A percentile compares a stretch with the other conserved stretches of the same genome.
Evolutionary conservation across 192 early-diverging fungal genomes (phyloP).

Genomic region (Bifiguratus adelaidae): DNA sequence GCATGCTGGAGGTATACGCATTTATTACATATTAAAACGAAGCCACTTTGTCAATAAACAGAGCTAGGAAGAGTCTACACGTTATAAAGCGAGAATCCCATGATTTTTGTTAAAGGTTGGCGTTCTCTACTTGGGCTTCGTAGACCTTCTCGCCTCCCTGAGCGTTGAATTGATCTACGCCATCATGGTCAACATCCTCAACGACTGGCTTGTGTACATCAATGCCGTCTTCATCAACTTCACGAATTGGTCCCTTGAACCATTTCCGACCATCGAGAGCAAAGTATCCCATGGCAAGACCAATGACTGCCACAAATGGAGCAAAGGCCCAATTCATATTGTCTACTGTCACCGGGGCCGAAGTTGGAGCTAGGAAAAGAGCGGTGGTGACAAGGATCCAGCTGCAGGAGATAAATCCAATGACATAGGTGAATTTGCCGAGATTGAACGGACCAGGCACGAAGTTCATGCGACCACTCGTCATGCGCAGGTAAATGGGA

Average conservation of each 20-base stretch:
- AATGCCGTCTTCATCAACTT: conserved; percentile 6
- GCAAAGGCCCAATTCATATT: conserved; percentile 38
- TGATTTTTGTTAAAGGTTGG: too few relatives aligned
- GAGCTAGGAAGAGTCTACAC: too few relatives aligned
- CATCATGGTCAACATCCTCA: conserved; percentile 12
- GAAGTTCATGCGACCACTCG: conserved; percentile 27
- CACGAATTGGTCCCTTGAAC: conserved; percentile 26
- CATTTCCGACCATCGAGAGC: conserved; percentile 35
- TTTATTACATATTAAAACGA: too few relatives aligned
- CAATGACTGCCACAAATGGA: conserved; percentile 32
- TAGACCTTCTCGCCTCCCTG: too few relatives aligned
- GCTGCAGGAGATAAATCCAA: conserved; percentile 19
- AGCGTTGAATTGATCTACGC: too few relatives aligned
- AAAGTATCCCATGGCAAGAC: conserved; percentile 25
- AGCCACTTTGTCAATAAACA: too few relatives aligned
- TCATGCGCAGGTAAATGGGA: conserved; percentile 34
- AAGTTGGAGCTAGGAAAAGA: conserved; percentile 25
- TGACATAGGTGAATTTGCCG: conserved; percentile 22
- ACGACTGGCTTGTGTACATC: conserved; percentile 11
- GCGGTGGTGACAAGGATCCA: conserved; percentile 29
- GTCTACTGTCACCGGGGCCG: conserved; percentile 24
- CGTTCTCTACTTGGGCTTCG: too few relatives aligned
- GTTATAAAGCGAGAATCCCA: too few relatives aligned
- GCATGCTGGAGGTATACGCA: too few relatives aligned
- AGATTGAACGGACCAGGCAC: conserved; percentile 31